phyloP scores from a whole-genome alignment of 495 filamentous ascomycete species.

The Aspergillus hancockii region DNA sequence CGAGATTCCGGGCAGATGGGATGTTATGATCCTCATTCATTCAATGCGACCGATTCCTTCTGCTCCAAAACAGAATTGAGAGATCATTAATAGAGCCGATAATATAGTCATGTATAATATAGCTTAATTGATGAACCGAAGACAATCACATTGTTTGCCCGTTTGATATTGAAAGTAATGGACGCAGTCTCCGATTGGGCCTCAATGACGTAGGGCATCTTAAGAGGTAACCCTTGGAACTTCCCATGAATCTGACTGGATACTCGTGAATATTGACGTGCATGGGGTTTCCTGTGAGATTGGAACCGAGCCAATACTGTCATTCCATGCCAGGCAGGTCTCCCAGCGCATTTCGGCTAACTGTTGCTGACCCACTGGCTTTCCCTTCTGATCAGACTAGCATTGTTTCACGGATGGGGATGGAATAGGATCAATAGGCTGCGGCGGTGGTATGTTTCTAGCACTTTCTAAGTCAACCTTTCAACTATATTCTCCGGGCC shows the following conservation, averaged over 20 bases:
- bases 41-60: too few relatives aligned
- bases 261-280: neutral
- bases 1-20: neutral
- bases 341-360: neutral
- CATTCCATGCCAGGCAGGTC: neutral
- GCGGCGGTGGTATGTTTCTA: neutral
- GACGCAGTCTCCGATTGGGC: slow-evolving; percentile 5
- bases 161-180: neutral
- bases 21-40: neutral
- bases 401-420: neutral
- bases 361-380: neutral
- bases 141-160: neutral
- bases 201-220: slow-evolving; percentile 13
- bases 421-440: neutral
- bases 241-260: neutral
- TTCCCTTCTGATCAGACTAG: neutral
- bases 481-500: neutral
- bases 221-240: neutral
- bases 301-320: neutral
- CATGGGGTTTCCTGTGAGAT: neutral
- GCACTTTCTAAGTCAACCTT: too few relatives aligned
- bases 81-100: too few relatives aligned
- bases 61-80: too few relatives aligned
- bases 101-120: too few relatives aligned
- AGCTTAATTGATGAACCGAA: neutral